phyloP scores from a whole-genome alignment of 176 grass and related monocot genomes.

The Tillandsia leiboldiana region DNA sequence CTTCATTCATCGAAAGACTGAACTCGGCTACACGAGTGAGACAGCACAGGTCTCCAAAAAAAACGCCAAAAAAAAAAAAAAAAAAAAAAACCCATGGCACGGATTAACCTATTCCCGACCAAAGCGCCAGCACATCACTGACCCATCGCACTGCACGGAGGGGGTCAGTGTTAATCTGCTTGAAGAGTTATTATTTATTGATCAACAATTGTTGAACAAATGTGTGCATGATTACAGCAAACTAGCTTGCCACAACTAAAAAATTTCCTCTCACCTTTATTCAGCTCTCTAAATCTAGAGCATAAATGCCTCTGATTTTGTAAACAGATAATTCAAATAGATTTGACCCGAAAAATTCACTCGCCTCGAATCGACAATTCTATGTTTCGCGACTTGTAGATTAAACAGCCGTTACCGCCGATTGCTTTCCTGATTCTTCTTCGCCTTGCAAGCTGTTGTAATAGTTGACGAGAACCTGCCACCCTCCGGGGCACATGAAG shows the following conservation, averaged over 20 bases:
- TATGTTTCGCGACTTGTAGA: background rate
- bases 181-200: no score
- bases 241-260: background rate
- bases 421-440: conserved; percentile 38
- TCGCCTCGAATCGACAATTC: background rate
- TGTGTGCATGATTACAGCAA: background rate
- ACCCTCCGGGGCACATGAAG: conserved; percentile 89
- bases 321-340: background rate
- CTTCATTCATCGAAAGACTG: no score
- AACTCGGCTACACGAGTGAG: no score
- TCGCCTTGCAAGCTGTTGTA: conserved; percentile 72
- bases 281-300: background rate
- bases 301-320: background rate
- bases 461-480: conserved; percentile 89
- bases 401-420: conserved; percentile 20
- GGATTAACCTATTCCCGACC: no score
- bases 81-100: no score
- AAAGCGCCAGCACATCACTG: no score
- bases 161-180: no score
- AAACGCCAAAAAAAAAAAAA: no score
- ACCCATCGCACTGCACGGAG: no score
- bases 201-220: background rate
- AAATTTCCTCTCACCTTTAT: background rate
- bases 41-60: no score
- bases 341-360: background rate